Evolutionary conservation across 208 protist species (phyloP), one percentile per base, ranked within the genome.

Genomic region (Trypanosoma caninum): DNA sequence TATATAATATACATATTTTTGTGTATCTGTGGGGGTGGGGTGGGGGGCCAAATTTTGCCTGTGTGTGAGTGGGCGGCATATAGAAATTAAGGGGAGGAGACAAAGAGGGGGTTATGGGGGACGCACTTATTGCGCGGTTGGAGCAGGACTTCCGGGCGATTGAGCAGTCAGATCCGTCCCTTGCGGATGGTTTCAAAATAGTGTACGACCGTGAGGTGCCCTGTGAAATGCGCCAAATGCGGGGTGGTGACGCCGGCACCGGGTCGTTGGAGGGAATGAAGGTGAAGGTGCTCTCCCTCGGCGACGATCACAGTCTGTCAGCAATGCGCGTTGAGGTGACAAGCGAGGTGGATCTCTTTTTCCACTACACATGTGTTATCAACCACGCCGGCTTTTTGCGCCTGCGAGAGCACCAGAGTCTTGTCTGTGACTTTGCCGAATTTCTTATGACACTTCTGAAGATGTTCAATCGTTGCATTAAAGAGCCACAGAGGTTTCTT

Each of bases 391-490:
- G 86, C 2, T 98, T 93, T 59, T 41, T 82, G 31, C 67, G 72
- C 1, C 71, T 97, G 46, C 77, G 85, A 23, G 89, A 97, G 33
- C 80, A 93, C 45, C 93, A 98, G 53, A 96, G 96, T 58, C 78
- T 98, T 16, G 94, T 97, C 35, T 95, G 90, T 42, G 93, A 97
- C 52, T 97, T 97, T 38, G 67, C 79, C 6, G 91, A 97, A 50
- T 97, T 97, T 68, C 77, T 95, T 23, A 82, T 88, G 74, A 95
- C 93, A 55, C 68, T 98, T 23, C 53, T 95, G 50, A 92, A 93
- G 62, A 97, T 97, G 92, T 80, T 98, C 51, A 97, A 96, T 63
- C 75, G 83, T 16, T 95, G 87, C 71, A 96, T 98, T 51, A 79
- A 80, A 9, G 89, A 97, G 65, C 90, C 86, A 2, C 82, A 85